Evolutionary conservation across 169 alveolate species (phyloP).

Genomic region (Plasmodium chabaudi): DNA sequence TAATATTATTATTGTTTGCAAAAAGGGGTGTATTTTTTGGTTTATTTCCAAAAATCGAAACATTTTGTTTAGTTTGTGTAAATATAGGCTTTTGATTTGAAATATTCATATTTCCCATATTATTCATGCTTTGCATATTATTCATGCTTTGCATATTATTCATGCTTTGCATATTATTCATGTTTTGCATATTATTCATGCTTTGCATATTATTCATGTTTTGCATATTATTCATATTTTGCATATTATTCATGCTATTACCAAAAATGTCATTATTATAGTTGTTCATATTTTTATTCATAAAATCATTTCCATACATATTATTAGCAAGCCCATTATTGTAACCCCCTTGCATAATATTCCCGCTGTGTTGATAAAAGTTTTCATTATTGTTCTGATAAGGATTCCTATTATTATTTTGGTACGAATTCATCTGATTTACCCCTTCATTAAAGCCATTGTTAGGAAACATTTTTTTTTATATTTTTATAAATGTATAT

Average conservation of each 20-base stretch:
- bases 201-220: not conserved
- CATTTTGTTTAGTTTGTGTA: constrained; percentile 42
- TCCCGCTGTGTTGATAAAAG: not conserved
- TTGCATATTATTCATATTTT: not conserved
- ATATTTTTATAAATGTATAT: too few species aligned
- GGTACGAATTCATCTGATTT: constrained; percentile 23
- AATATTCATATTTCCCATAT: not conserved
- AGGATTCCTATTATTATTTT: constrained; percentile 3
- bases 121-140: constrained; percentile 3
- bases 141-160: not conserved
- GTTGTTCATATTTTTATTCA: not conserved
- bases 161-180: not conserved
- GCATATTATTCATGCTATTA: constrained; percentile 1
- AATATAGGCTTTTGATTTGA: constrained; percentile 10
- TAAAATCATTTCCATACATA: constrained; percentile 15
- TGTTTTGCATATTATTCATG: not conserved
- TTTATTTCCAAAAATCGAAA: constrained; percentile 56
- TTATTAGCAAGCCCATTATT: not conserved
- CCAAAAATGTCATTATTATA: constrained; percentile 12
- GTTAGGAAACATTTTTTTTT: constrained; percentile 35
- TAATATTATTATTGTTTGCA: constrained; percentile 12
- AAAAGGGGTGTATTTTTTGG: constrained; percentile 43
- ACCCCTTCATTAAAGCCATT: constrained; percentile 49
- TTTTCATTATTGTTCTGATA: constrained; percentile 5
- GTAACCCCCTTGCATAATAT: not conserved